Evolutionary conservation across 164 flowering plant genomes (phyloP).

Genomic region (Kalanchoe fedtschenkoi): DNA sequence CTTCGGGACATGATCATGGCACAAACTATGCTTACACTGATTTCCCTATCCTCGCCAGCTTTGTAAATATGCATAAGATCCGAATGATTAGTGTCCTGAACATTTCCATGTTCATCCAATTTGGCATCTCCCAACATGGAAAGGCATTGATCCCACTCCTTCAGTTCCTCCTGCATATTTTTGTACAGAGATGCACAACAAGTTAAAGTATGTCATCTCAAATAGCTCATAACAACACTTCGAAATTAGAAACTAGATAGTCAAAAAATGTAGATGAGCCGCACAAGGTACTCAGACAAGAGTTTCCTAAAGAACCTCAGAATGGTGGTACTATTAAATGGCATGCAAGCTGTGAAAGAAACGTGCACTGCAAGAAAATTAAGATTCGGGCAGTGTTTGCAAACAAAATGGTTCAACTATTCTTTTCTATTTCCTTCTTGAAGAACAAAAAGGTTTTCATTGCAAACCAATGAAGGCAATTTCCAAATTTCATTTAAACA

Average conservation of each 20-base stretch:
- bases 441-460: no score
- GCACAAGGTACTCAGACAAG: no score
- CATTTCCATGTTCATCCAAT: constrained; percentile 80
- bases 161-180: constrained; percentile 65
- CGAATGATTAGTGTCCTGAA: constrained; percentile 48
- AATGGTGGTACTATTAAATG: no score
- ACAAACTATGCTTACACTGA: constrained; percentile 47
- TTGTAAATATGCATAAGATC: constrained; percentile 64
- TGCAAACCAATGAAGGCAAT: no score
- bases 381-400: no score
- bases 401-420: no score
- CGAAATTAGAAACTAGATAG: background rate
- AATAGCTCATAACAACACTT: background rate
- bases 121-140: constrained; percentile 82
- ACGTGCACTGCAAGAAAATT: no score
- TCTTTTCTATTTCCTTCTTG: no score
- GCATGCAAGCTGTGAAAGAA: no score
- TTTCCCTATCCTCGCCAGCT: constrained; percentile 88
- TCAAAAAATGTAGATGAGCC: background rate
- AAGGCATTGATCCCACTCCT: constrained; percentile 95
- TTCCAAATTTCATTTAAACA: no score
- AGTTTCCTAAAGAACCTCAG: no score
- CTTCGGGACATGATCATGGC: no score
- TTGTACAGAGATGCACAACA: background rate
- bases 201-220: background rate